A percentile compares a stretch with the other conserved stretches of the same genome.
phyloP scores from a whole-genome alignment of 2,329 filamentous ascomycete species.

The Diplodia mutila region DNA sequence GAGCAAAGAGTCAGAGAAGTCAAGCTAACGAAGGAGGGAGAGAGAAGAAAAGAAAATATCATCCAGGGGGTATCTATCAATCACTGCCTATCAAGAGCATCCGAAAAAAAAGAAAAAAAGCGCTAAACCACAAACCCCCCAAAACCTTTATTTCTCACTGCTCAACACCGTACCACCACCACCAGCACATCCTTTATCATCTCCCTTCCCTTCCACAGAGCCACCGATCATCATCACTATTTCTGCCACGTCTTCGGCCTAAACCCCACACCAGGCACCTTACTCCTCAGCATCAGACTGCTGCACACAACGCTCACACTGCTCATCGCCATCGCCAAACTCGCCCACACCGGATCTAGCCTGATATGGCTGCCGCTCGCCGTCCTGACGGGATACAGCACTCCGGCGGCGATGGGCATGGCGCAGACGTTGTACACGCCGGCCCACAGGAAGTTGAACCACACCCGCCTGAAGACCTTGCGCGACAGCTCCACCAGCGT shows the following conservation, averaged over 20 bases:
- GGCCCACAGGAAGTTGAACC: conserved; percentile 86
- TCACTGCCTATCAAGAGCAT: neutral
- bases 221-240: neutral
- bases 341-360: conserved; percentile 82
- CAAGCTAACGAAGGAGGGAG: neutral
- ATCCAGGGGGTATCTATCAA: neutral
- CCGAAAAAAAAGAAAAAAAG: neutral
- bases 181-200: neutral
- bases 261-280: conserved; percentile 51
- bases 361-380: conserved; percentile 60
- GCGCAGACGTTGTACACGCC: conserved; percentile 78
- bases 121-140: neutral
- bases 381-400: conserved; percentile 66
- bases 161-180: neutral
- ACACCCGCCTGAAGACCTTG: conserved; percentile 75
- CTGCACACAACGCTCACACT: conserved; percentile 87
- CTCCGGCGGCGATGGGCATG: conserved; percentile 80
- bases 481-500: conserved; percentile 73
- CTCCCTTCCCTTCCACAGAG: no score
- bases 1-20: neutral
- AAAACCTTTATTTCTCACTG: neutral
- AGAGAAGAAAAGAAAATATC: neutral
- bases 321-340: conserved; percentile 88
- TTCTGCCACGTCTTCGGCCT: neutral
- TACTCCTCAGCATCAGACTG: conserved; percentile 70